Conservation (phyloP, 148 eudicot species). For the Rhododendron molle region DNA sequence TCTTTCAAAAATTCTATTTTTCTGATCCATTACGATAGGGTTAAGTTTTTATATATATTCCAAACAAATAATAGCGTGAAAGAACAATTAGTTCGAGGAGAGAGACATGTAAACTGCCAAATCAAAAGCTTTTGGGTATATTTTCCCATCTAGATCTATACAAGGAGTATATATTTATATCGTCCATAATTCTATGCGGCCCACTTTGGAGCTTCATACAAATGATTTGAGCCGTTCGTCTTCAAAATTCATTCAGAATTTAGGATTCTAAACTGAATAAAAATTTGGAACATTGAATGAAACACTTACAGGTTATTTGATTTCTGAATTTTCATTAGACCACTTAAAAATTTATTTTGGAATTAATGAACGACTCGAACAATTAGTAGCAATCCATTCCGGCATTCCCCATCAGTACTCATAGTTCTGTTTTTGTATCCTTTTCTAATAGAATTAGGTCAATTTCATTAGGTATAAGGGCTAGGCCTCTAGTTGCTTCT, state of each 20-base stretch:
- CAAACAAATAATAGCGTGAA: background rate
- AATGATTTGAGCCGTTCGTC: too few species aligned
- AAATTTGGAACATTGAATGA: too few species aligned
- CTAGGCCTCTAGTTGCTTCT: background rate
- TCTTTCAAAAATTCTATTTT: background rate
- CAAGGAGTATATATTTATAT: background rate
- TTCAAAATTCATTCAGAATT: too few species aligned
- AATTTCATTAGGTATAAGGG: background rate
- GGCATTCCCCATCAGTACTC: too few species aligned
- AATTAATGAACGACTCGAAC: too few species aligned
- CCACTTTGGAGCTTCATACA: too few species aligned
- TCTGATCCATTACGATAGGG: background rate
- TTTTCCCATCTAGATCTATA: background rate
- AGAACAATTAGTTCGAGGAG: background rate
- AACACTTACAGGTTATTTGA: too few species aligned
- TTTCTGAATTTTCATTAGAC: too few species aligned
- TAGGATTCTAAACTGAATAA: too few species aligned
- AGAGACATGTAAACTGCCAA: background rate
- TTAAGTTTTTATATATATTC: background rate
- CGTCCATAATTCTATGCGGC: too few species aligned
- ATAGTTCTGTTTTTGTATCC: background rate
- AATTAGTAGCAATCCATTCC: too few species aligned
- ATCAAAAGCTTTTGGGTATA: background rate
- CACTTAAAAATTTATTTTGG: too few species aligned
- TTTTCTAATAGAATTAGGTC: background rate